Evolutionary conservation across 495 filamentous ascomycete genomes (phyloP).

Genomic region (Delitschia confertaspora): DNA sequence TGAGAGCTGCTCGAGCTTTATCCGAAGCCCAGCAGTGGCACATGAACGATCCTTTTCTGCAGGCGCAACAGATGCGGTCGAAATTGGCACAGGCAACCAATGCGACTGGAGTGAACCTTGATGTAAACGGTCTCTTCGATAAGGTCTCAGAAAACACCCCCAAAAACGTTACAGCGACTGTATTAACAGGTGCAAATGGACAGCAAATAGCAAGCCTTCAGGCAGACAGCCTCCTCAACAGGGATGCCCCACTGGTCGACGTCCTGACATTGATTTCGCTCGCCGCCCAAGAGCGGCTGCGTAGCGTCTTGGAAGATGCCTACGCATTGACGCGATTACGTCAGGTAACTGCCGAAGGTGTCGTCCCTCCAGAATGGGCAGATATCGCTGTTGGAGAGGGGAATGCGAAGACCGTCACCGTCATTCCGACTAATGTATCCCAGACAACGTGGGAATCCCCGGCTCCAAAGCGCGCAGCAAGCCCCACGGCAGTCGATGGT

Average conservation of each 20-base stretch:
- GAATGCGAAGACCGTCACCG: slow-evolving; percentile 33
- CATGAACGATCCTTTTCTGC: slow-evolving; percentile 52
- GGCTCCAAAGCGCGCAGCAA: slow-evolving; percentile 27
- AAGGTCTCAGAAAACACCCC: slow-evolving; percentile 38
- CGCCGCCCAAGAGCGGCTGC: slow-evolving; percentile 60
- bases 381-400: slow-evolving; percentile 44
- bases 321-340: slow-evolving; percentile 54
- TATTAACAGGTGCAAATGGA: slow-evolving; percentile 43
- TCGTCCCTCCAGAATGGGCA: slow-evolving; percentile 58
- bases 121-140: slow-evolving; percentile 53
- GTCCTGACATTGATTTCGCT: slow-evolving; percentile 68
- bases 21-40: slow-evolving; percentile 48
- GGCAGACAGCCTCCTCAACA: slow-evolving; percentile 55
- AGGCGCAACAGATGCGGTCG: slow-evolving; percentile 34
- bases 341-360: slow-evolving; percentile 61
- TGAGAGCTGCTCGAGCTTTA: slow-evolving; percentile 38
- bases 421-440: slow-evolving; percentile 30
- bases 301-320: slow-evolving; percentile 62
- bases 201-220: slow-evolving; percentile 44
- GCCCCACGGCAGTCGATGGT: slow-evolving; percentile 23
- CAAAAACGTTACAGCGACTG: slow-evolving; percentile 28
- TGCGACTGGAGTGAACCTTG: slow-evolving; percentile 53
- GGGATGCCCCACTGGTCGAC: slow-evolving; percentile 59
- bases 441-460: slow-evolving; percentile 33
- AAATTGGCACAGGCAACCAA: slow-evolving; percentile 42